phyloP scores from a whole-genome alignment of 192 early-diverging fungal species.

The Entomortierella beljakovae region DNA sequence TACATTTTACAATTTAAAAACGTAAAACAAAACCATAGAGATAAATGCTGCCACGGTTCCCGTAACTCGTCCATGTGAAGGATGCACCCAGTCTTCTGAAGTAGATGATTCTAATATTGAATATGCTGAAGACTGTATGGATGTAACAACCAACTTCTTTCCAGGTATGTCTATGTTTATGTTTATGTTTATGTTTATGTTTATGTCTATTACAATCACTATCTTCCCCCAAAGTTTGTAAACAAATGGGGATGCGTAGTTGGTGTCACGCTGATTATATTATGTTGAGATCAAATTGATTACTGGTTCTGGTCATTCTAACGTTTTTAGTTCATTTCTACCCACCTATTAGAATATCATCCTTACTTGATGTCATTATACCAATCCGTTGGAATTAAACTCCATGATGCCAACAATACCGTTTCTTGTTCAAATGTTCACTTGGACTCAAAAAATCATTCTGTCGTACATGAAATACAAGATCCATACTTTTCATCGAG shows the following conservation, averaged over 20 bases:
- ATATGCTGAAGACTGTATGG: constrained; percentile 19
- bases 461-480: constrained; percentile 11
- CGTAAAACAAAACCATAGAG: no score
- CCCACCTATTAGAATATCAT: constrained; percentile 31
- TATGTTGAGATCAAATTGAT: no score
- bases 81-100: constrained; percentile 7
- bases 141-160: constrained; percentile 32
- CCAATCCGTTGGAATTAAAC: constrained; percentile 38
- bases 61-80: constrained; percentile 27
- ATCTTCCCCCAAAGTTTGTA: no score
- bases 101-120: neutral
- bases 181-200: neutral
- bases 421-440: constrained; percentile 34
- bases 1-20: neutral
- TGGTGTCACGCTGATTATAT: no score
- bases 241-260: no score
- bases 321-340: no score
- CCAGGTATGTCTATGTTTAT: constrained; percentile 25
- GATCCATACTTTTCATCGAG: constrained; percentile 39
- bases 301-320: neutral
- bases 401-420: constrained; percentile 46
- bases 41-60: constrained; percentile 31
- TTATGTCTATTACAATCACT: no score
- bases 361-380: constrained; percentile 33
- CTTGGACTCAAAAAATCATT: neutral